Evolutionary conservation across 2,329 filamentous ascomycete species (phyloP), one percentile per base, ranked within the genome.

Genomic region (Arthrobotrys iridis): DNA sequence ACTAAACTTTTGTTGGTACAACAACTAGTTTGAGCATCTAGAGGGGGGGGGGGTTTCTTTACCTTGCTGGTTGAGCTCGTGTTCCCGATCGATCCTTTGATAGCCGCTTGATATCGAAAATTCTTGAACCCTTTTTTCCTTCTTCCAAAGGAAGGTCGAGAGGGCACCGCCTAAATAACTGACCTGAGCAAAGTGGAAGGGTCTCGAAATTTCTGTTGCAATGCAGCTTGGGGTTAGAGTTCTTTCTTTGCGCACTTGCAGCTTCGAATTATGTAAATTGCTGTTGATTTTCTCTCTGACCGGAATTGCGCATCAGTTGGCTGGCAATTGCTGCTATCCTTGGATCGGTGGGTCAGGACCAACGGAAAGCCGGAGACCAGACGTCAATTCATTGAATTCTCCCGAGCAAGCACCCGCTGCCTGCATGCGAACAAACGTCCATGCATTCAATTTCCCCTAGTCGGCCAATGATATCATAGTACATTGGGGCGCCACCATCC

Each of bases 401-500:
- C 37, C 66, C 66, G 66, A 71, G 66, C 66, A 63, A 63, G 48
- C 58, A 57, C 33, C 66, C 66, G 58, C 66, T 64, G 58, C 35
- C 18, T 37, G 50, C 50, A 55, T 55, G 8, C 50, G 58, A 71
- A 71, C 66, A 64, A 71, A 71, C 66, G 66, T 50, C 46, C 46
- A 74, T 59, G 40, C 59, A 66, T 10, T 37, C 24, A 22, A 68
- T 35, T 5, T 37, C 55, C 62, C 43, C 28, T 30, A n/a, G 22
- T 28, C 20, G 41, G 35, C 15, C 57, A 24, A 63, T 68, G 71
- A 75, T 75, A 57, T 75, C 71, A 75, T 75, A 55, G 45, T 60
- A 37, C 43, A 57, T 64, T 37, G 43, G 33, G 30, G 46, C 37
- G 58, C 28, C 46, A 71, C 15, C 30, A 24, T 55, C 66, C 66